Conservation (phyloP, 345 rosid species). For the Brassica nigra region DNA sequence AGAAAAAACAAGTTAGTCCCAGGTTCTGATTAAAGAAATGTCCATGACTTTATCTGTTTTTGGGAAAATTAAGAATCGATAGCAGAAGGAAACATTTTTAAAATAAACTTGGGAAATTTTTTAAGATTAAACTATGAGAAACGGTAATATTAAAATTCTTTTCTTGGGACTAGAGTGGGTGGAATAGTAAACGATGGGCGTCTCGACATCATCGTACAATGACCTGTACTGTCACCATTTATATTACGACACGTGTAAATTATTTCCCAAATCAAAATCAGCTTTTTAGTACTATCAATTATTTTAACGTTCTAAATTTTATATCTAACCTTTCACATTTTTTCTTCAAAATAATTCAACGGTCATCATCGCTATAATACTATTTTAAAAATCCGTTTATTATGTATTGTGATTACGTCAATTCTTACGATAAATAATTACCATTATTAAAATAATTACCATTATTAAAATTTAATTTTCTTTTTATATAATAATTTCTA, state of each 20-base stretch:
- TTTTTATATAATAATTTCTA: no score
- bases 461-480: no score
- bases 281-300: background rate
- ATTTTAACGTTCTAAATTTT: no score
- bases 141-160: background rate
- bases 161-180: background rate
- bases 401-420: no score
- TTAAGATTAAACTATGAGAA: background rate
- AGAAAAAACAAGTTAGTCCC: background rate
- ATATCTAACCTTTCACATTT: no score
- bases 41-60: constrained; percentile 35
- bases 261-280: constrained; percentile 6
- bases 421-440: no score
- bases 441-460: no score
- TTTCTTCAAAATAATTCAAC: no score
- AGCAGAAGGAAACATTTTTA: background rate
- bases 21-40: constrained; percentile 22
- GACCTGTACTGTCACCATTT: constrained; percentile 12
- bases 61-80: constrained; percentile 40
- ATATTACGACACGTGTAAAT: constrained; percentile 13
- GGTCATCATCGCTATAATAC: no score
- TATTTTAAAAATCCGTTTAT: no score
- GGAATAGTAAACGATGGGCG: constrained; percentile 20
- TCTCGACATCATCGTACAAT: constrained; percentile 37
- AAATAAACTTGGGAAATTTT: background rate